Base-by-base conservation (phyloP, 2,329 filamentous ascomycete species). In the Byssothecium circinans region DNA sequence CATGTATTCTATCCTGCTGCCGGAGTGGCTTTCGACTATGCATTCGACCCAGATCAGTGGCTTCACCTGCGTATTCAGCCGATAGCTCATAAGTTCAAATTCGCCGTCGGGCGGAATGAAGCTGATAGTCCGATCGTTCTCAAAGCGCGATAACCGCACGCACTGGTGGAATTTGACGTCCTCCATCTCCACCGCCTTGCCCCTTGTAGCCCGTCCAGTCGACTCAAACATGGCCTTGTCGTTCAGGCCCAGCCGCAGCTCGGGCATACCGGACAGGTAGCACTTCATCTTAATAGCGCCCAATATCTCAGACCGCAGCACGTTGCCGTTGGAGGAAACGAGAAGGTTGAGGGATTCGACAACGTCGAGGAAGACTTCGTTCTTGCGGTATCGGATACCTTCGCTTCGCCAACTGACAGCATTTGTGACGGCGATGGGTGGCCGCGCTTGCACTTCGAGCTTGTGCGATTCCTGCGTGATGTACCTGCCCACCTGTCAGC, bases 211-310 rank as follows among this genome's bases (percentile, higher is more conserved):
- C 52, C 94, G 83, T 22, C 94, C 94, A 0, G 94, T 99, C 3
- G 91, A 95, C 76, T 99, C 94, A 67, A 99, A 99, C 94, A 99
- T 99, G 72, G 90, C 94, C 76, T 99, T 99, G 78, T 99, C 94
- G 77, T 99, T 99, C 68, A 99, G 76, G 4, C 94, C 94, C 41
- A 99, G 75, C 22, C 94, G 87, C 65, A 99, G 75, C 75, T 99
- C 94, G 10, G 94, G 94, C 94, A 99, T 99, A 49, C 94, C 94
- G 38, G 90, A 96, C 14, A 99, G 81, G 69, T 99, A 99, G 75
- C 94, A 99, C 76, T 99, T 99, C 94, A 99, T 96, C 78, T 99
- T 99, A 73, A 99, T 86, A 35, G 94, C 91, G 45, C 94, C 94
- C 19, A 99, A 80, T 62, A 99, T 99, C 76, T 99, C 94, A 7